Evolutionary conservation across 1,139 yeast species (phyloP).

Genomic region (Zhuliangozyma parablackwelliae): DNA sequence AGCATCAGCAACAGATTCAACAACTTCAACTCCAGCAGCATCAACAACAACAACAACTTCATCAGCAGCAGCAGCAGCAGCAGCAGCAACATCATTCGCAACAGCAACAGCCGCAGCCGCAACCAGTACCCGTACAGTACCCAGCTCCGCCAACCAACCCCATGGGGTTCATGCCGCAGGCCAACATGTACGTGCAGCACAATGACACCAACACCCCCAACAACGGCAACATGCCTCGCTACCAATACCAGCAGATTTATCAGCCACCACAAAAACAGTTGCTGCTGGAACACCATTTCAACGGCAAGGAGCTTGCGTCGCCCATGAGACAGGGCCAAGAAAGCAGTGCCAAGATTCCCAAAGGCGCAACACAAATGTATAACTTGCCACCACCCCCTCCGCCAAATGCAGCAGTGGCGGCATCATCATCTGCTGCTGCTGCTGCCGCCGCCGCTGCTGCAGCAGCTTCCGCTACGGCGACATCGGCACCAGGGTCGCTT

Average conservation of each 20-base stretch:
- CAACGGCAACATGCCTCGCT: conserved; percentile 16
- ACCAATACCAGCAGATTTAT: conserved; percentile 11
- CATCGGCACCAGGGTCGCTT: neutral
- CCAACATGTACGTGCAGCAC: conserved; percentile 17
- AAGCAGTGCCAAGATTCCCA: conserved; percentile 27
- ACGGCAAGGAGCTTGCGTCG: conserved; percentile 25
- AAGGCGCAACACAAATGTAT: conserved; percentile 26
- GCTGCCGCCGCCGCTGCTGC: neutral
- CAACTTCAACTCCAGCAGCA: no score
- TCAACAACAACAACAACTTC: conserved; percentile 9
- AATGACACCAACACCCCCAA: conserved; percentile 25
- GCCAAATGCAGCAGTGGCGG: conserved; percentile 6
- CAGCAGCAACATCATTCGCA: conserved; percentile 16
- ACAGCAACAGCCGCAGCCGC: conserved; percentile 10
- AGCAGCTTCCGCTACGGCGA: neutral
- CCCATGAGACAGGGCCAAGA: conserved; percentile 29
- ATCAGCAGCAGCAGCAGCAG: conserved; percentile 11
- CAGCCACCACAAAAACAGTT: neutral
- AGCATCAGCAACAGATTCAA: conserved; percentile 5
- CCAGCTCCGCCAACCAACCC: conserved; percentile 15
- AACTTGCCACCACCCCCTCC: conserved; percentile 36
- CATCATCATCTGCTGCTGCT: neutral
- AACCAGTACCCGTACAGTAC: conserved; percentile 8
- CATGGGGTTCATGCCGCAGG: conserved; percentile 17
- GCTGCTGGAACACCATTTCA: neutral